Conservation (phyloP, 805 yeast genomes). For the Saturnispora sanitii region DNA sequence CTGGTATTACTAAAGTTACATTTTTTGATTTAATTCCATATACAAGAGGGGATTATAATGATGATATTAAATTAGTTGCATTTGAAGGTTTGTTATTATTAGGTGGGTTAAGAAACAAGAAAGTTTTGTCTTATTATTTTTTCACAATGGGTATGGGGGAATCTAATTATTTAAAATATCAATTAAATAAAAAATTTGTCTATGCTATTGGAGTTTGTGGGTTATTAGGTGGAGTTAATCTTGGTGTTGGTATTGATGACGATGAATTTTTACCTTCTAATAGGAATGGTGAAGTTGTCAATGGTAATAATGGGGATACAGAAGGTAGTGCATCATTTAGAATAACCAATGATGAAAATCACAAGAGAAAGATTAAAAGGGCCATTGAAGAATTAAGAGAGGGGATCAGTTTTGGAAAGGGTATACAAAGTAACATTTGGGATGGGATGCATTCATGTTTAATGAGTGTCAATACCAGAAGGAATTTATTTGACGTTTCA, state of each 20-base stretch:
- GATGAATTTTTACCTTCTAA: no score
- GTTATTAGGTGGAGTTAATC: constrained; percentile 50
- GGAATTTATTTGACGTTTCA: constrained; percentile 54
- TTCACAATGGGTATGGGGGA: constrained; percentile 46
- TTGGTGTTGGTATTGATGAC: constrained; percentile 46
- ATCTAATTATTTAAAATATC: constrained; percentile 41
- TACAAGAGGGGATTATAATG: constrained; percentile 37
- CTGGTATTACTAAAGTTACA: constrained; percentile 42
- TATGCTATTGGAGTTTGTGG: constrained; percentile 59
- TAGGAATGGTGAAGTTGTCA: constrained; percentile 30
- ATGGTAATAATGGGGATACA: constrained; percentile 45
- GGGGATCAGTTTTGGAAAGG: constrained; percentile 45
- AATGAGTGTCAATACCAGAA: constrained; percentile 47
- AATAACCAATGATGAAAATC: constrained; percentile 51
- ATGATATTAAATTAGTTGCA: constrained; percentile 55
- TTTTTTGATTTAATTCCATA: constrained; percentile 46
- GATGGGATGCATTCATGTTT: constrained; percentile 52
- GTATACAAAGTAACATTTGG: constrained; percentile 60
- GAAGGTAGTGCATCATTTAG: constrained; percentile 30
- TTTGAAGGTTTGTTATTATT: constrained; percentile 57
- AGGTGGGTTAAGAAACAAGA: constrained; percentile 67
- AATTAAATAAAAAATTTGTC: constrained; percentile 38
- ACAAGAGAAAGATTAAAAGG: constrained; percentile 56
- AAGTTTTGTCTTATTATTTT: constrained; percentile 53
- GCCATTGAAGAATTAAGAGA: constrained; percentile 55